phyloP scores from a whole-genome alignment of 805 yeast genomes.

The Kodamaea laetipori region DNA sequence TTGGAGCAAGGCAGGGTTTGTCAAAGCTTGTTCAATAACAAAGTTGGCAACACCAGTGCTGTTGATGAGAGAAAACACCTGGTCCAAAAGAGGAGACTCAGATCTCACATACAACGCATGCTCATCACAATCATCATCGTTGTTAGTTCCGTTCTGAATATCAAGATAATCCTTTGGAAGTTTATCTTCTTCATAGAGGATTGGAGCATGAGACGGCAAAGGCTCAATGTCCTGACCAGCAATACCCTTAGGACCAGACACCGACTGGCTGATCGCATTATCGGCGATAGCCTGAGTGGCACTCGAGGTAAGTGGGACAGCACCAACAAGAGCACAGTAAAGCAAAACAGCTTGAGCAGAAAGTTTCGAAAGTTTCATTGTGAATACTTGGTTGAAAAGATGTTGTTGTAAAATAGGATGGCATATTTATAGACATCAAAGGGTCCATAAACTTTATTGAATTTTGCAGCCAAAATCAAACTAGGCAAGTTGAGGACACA shows the following conservation, averaged over 20 bases:
- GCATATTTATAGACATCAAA: no score
- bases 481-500: not conserved
- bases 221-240: not conserved
- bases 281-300: not conserved
- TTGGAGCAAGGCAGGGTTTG: constrained; percentile 23
- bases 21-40: constrained; percentile 26
- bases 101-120: not conserved
- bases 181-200: not conserved
- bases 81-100: constrained; percentile 24
- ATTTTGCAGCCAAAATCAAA: not conserved
- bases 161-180: constrained; percentile 1
- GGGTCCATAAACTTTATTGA: no score
- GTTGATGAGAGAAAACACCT: constrained; percentile 22
- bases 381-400: not conserved
- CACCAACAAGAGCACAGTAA: constrained; percentile 13
- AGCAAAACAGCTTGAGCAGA: constrained; percentile 14
- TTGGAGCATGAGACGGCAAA: not conserved
- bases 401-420: no score
- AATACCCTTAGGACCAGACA: not conserved
- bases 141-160: not conserved
- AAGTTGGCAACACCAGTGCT: constrained; percentile 25
- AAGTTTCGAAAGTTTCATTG: constrained; percentile 13
- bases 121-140: not conserved
- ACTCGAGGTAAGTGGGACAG: constrained; percentile 6
- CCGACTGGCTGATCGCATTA: not conserved